Evolutionary conservation across 2,329 filamentous ascomycete genomes (phyloP).

Genomic region (Colletotrichum agaves): DNA sequence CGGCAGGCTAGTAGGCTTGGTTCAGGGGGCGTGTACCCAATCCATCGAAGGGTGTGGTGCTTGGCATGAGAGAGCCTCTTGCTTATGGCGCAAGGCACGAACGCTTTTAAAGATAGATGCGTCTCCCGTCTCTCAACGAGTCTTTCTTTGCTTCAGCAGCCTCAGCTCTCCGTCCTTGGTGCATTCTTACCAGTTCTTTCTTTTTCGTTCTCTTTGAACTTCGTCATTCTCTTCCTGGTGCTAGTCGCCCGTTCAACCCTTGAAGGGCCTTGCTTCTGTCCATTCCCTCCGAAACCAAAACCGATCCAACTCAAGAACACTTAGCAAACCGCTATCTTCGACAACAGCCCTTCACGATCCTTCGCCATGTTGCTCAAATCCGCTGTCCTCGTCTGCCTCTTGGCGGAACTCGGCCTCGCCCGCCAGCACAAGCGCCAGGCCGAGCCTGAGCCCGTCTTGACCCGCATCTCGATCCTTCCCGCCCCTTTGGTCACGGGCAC

Average conservation of each 20-base stretch:
- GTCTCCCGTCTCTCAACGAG: constrained; percentile 16
- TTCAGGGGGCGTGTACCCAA: constrained; percentile 17
- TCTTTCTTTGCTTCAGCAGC: constrained; percentile 25
- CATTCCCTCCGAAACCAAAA: constrained; percentile 26
- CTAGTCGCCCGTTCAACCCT: constrained; percentile 35
- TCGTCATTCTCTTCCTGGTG: constrained; percentile 37
- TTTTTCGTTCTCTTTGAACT: constrained; percentile 27
- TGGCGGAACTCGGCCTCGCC: constrained; percentile 34
- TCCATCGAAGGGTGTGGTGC: constrained; percentile 5
- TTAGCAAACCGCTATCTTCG: constrained; percentile 17
- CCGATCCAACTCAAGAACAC: constrained; percentile 12
- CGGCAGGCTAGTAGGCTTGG: constrained; percentile 12
- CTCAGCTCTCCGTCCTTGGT: constrained; percentile 30
- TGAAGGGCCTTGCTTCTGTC: constrained; percentile 34
- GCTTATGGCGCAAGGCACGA: not conserved
- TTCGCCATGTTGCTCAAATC: constrained; percentile 34
- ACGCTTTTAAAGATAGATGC: constrained; percentile 29
- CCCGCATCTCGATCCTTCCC: constrained; percentile 27
- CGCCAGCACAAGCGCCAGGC: constrained; percentile 13
- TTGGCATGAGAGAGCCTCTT: constrained; percentile 15
- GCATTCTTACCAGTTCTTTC: constrained; percentile 23
- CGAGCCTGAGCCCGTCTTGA: constrained; percentile 28
- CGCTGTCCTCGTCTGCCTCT: constrained; percentile 24
- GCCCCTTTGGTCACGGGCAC: constrained; percentile 23
- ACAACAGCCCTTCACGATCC: constrained; percentile 10